Conservation (phyloP, 148 eudicot species). For the Rheum nobile region DNA sequence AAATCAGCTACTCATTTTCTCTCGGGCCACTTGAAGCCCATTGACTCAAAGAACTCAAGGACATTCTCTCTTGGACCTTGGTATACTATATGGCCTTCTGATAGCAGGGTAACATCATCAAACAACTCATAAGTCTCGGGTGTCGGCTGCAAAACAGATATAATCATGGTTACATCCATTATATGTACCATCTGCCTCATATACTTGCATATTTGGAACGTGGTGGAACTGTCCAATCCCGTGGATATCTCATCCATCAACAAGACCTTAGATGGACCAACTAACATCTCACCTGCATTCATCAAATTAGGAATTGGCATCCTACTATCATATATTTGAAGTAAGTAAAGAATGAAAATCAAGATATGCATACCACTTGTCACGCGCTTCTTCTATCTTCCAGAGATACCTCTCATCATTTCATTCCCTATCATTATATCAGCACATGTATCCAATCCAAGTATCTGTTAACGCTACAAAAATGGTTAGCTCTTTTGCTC, state of each 20-base stretch:
- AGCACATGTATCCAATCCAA: constrained; percentile 75
- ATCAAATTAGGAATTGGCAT: not conserved
- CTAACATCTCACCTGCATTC: constrained; percentile 72
- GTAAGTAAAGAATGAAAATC: not conserved
- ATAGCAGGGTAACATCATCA: constrained; percentile 74
- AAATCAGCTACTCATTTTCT: constrained; percentile 14
- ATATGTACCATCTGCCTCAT: constrained; percentile 68
- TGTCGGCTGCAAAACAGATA: constrained; percentile 82
- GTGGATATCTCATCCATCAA: constrained; percentile 94
- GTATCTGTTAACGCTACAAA: constrained; percentile 57
- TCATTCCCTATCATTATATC: constrained; percentile 72
- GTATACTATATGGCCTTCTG: constrained; percentile 76
- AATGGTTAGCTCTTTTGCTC: no score
- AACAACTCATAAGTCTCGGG: constrained; percentile 73
- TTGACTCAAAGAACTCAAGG: constrained; percentile 62
- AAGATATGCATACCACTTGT: constrained; percentile 71
- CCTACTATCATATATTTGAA: constrained; percentile 7
- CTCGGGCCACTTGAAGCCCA: constrained; percentile 11
- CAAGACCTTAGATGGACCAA: constrained; percentile 73
- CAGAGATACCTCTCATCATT: constrained; percentile 76
- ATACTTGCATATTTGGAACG: constrained; percentile 75
- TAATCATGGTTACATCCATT: constrained; percentile 60
- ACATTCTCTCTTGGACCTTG: constrained; percentile 76
- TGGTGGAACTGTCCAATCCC: constrained; percentile 83
- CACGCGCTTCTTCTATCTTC: constrained; percentile 65